Conservation (phyloP, 495 filamentous ascomycete genomes). For the Barbatosphaeria neglecta region DNA sequence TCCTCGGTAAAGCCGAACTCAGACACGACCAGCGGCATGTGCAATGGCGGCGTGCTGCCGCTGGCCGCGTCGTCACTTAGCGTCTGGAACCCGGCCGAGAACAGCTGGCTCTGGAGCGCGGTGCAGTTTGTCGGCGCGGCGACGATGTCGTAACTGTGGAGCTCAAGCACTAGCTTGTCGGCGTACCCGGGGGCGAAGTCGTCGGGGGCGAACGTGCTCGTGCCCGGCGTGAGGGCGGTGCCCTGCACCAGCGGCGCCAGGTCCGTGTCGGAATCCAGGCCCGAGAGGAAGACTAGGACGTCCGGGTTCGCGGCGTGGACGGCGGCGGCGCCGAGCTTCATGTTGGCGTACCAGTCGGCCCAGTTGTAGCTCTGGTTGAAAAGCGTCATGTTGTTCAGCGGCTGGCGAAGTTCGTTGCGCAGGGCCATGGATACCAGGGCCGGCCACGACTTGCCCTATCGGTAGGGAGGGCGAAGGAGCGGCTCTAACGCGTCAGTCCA, state of each 20-base stretch:
- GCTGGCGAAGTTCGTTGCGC: constrained; percentile 41
- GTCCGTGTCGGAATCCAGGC: constrained; percentile 39
- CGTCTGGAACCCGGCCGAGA: constrained; percentile 42
- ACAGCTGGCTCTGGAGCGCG: constrained; percentile 32
- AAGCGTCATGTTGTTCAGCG: constrained; percentile 12
- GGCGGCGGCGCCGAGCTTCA: constrained; percentile 29
- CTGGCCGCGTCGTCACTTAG: constrained; percentile 33
- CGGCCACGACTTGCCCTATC: constrained; percentile 35
- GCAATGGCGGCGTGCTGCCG: constrained; percentile 18
- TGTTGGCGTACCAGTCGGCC: constrained; percentile 36
- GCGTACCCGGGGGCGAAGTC: constrained; percentile 27
- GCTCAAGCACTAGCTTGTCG: constrained; percentile 47
- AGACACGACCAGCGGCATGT: constrained; percentile 35
- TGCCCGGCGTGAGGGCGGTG: constrained; percentile 23
- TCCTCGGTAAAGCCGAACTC: constrained; percentile 37
- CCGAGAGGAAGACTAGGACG: constrained; percentile 46
- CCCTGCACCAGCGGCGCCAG: constrained; percentile 34
- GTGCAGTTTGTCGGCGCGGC: constrained; percentile 32
- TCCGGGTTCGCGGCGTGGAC: constrained; percentile 38
- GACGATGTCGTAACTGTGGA: constrained; percentile 47
- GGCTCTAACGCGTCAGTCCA: too few species aligned
- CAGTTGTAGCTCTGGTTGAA: constrained; percentile 34
- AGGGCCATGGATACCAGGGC: constrained; percentile 39
- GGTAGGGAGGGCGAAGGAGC: too few species aligned
- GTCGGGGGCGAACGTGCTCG: constrained; percentile 27